These are phyloP conservation scores for Thyridium curvatum DNA, from an alignment of 2,329 filamentous ascomycete genomes.

Conservation along the genomic window DNA sequence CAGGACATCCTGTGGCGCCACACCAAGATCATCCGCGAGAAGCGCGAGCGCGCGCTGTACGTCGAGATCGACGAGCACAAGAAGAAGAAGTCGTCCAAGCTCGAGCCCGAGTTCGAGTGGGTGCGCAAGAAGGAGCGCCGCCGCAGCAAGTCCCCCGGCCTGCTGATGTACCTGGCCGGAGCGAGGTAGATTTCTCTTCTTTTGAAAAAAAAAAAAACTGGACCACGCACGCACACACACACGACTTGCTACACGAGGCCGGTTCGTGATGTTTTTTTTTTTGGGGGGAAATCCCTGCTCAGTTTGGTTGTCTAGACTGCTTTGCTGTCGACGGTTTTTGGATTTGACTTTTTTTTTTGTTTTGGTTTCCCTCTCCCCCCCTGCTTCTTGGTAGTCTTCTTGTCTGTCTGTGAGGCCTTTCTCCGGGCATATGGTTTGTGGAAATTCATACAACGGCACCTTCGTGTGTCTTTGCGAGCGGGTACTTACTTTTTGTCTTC, in stretches of 20 bases:
- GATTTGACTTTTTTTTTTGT: constrained; percentile 3
- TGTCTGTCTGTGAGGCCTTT: too few species aligned
- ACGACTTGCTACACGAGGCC: too few species aligned
- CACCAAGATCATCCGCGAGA: constrained; percentile 58
- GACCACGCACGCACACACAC: too few species aligned
- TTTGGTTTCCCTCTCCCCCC: too few species aligned
- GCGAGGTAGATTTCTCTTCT: constrained; percentile 20
- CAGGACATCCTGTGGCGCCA: constrained; percentile 69
- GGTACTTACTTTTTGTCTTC: too few species aligned
- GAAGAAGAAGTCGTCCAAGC: constrained; percentile 23
- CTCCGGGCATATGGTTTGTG: too few species aligned
- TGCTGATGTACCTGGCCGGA: constrained; percentile 53
- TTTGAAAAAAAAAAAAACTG: constrained; percentile 18
- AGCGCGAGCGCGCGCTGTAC: constrained; percentile 34
- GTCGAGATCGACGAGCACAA: constrained; percentile 37
- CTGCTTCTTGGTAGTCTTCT: too few species aligned
- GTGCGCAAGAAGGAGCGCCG: constrained; percentile 52
- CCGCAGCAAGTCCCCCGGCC: constrained; percentile 49
- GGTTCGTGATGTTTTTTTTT: neutral
- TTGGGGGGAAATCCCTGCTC: neutral
- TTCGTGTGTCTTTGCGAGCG: too few species aligned
- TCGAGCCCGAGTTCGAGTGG: constrained; percentile 41
- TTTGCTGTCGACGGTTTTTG: neutral
- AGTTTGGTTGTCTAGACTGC: neutral
- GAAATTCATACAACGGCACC: too few species aligned